Evolutionary conservation across 306 rosid species (phyloP), one percentile per base, ranked within the genome.

Genomic region (Cucurbita ficifolia): DNA sequence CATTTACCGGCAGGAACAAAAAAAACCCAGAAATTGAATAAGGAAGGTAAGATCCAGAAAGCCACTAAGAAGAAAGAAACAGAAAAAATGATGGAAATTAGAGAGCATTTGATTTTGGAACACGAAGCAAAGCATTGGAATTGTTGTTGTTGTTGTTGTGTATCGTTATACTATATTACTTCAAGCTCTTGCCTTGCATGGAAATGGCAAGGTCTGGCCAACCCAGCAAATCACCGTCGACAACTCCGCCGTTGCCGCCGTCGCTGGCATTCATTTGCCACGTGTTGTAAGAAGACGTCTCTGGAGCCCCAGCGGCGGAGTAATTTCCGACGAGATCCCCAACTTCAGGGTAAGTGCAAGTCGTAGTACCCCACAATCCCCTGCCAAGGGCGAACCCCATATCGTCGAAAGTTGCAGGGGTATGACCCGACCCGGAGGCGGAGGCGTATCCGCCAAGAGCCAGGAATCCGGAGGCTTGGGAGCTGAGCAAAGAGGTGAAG

Each of bases 181-280:
- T 82, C 46, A 76, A 58, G 69, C 72, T 64, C 61, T 81, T 75
- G 29, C 62, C 77, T 38, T 79, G 72, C 74, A 51, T 75, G 65
- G 86, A 83, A 78, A 74, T 78, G 7, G 83, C 76, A 51, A 80
- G 80, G 77, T 80, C 86, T 6, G 89, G 83, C 81, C 82, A 82
- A 5, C 59, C 69, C 40, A 76, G 80, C 59, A 71, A 75, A 72
- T 84, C 88, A 29, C 79, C 81, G 6, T 73, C 81, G 0, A 43
- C 70, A 57, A 71, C 33, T 57, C 86, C 72, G 0, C 50, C 16
- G 49, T 45, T 43, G 0, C 22, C 52, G 5, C 38, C 80, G 5
- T 46, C 78, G 1, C 54, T 68, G 29, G 74, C 76, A 7, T 24
- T 56, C 76, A 78, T 48, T 82, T 78, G 89, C 89, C 86, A 85